These are phyloP conservation scores for Clarkia xantiana DNA, from an alignment of 345 rosid genomes.

Conservation along the genomic window DNA sequence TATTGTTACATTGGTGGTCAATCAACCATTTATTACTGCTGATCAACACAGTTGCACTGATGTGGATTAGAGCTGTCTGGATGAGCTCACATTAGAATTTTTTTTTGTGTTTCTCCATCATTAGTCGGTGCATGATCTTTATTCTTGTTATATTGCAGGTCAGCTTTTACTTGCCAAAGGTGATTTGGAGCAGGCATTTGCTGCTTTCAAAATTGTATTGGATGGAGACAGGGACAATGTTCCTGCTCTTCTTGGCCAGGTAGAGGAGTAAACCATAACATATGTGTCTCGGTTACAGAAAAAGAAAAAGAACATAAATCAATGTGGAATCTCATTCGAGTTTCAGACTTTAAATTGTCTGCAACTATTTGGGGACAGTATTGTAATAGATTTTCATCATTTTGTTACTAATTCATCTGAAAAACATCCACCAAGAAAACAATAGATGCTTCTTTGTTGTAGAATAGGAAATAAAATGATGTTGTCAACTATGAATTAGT, in stretches of 20 bases:
- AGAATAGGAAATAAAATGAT: no score
- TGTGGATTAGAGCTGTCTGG: no score
- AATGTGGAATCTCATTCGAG: not conserved
- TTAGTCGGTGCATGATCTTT: not conserved
- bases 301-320: not conserved
- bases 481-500: not conserved
- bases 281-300: not conserved
- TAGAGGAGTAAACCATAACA: conserved; percentile 6
- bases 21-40: no score
- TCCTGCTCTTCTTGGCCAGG: conserved; percentile 98
- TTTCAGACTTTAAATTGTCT: no score
- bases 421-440: no score
- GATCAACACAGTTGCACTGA: no score
- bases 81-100: no score
- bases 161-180: conserved; percentile 95
- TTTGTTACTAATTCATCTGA: no score
- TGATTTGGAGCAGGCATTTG: conserved; percentile 76
- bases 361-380: no score
- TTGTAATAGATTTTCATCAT: no score
- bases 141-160: conserved; percentile 29
- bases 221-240: conserved; percentile 72
- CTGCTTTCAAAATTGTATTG: conserved; percentile 77
- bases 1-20: no score
- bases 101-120: not conserved
- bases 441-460: no score